These are phyloP conservation scores for Leishmania major DNA, from an alignment of 208 protist species.

Conservation along the genomic window DNA sequence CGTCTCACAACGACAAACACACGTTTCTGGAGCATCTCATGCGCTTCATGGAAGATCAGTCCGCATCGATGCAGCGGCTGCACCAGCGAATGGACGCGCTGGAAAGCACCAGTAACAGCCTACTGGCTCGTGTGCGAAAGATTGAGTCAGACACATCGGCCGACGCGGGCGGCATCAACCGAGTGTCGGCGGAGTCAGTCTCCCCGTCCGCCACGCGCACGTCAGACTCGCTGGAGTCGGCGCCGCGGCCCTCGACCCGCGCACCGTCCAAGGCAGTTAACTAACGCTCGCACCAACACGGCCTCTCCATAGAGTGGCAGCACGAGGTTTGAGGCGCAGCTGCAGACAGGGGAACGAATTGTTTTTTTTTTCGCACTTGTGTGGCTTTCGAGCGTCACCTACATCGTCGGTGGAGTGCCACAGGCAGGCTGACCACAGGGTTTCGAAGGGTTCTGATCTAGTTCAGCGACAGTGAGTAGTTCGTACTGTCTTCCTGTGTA, in stretches of 20 bases:
- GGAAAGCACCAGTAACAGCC: constrained; percentile 19
- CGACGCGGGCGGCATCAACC: neutral
- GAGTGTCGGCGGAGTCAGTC: constrained; percentile 18
- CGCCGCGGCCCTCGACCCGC: constrained; percentile 14
- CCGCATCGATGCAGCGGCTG: constrained; percentile 18
- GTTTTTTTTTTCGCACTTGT: neutral
- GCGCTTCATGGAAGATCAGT: constrained; percentile 32
- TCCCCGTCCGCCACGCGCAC: constrained; percentile 29
- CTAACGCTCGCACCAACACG: neutral
- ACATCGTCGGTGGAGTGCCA: neutral
- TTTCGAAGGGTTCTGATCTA: neutral
- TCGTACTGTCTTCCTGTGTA: neutral
- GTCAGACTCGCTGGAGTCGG: constrained; percentile 24
- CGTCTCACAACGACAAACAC: neutral
- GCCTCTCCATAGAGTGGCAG: neutral
- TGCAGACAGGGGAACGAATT: neutral
- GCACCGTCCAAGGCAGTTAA: constrained; percentile 35
- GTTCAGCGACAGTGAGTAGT: neutral
- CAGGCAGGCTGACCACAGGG: neutral
- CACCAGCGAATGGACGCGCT: constrained; percentile 22
- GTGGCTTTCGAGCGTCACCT: neutral
- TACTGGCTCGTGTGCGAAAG: constrained; percentile 18
- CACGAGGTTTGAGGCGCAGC: neutral
- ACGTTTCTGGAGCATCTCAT: constrained; percentile 15
- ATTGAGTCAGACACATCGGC: constrained; percentile 7